These are phyloP conservation scores for Penicillium lividum DNA, from an alignment of 495 filamentous ascomycete species.

Conservation along the genomic window DNA sequence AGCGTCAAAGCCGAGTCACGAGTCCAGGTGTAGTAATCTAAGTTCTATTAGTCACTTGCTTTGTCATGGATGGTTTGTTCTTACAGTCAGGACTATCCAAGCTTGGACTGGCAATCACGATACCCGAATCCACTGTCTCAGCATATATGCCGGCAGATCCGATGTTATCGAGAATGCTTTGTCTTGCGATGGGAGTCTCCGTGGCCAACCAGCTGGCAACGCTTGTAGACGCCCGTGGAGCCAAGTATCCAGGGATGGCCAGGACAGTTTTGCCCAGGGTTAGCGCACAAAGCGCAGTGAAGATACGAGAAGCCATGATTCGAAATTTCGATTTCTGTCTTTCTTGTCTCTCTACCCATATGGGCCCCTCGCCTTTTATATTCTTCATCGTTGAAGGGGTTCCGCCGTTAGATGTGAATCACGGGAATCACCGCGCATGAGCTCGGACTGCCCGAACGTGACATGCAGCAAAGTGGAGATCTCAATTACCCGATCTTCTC, in stretches of 20 bases:
- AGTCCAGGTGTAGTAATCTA: constrained; percentile 67
- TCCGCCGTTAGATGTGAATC: background rate
- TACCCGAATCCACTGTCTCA: constrained; percentile 48
- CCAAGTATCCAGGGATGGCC: constrained; percentile 9
- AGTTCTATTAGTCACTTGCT: background rate
- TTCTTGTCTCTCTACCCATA: background rate
- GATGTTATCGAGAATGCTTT: constrained; percentile 61
- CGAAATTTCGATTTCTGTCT: background rate
- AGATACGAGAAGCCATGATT: constrained; percentile 26
- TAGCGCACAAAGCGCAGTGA: constrained; percentile 30
- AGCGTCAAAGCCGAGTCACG: constrained; percentile 66
- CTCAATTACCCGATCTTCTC: background rate
- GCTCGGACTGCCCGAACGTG: background rate
- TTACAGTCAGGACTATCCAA: background rate
- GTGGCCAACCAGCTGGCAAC: constrained; percentile 53
- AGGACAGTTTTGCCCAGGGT: constrained; percentile 23
- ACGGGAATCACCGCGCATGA: background rate
- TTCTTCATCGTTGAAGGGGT: background rate
- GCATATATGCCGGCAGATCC: constrained; percentile 53
- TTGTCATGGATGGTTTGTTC: background rate
- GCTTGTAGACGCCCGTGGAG: constrained; percentile 8
- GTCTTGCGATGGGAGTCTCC: constrained; percentile 52
- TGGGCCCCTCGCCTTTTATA: background rate
- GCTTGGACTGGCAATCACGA: constrained; percentile 64
- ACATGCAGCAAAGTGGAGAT: background rate